phyloP scores from a whole-genome alignment of 352 stramenopile species.

The Phytophthora lateralis region DNA sequence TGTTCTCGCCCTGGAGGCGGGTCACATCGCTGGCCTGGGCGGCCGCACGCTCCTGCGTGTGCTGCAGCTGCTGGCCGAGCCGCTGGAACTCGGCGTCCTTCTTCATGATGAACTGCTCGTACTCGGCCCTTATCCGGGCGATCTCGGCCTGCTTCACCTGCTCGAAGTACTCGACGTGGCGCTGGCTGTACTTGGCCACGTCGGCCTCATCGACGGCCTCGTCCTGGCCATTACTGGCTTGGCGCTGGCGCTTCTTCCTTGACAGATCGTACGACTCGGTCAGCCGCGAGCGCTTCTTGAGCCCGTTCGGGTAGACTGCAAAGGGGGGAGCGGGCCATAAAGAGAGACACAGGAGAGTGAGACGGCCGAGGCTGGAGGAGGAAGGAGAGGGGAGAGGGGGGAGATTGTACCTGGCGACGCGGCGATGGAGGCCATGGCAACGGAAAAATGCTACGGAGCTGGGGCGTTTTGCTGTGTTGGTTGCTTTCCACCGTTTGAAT shows the following conservation, averaged over 20 bases:
- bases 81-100: slow-evolving; percentile 79
- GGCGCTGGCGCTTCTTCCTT: slow-evolving; percentile 66
- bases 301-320: slow-evolving; percentile 53
- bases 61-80: slow-evolving; percentile 56
- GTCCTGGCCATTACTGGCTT: slow-evolving; percentile 27
- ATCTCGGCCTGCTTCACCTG: slow-evolving; percentile 85
- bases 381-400: not conserved
- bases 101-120: slow-evolving; percentile 85
- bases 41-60: slow-evolving; percentile 44
- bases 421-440: slow-evolving; percentile 73
- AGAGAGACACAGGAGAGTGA: not conserved
- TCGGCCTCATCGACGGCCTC: slow-evolving; percentile 44
- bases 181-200: slow-evolving; percentile 84
- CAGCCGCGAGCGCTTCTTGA: slow-evolving; percentile 81
- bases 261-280: slow-evolving; percentile 58
- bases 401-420: slow-evolving; percentile 52
- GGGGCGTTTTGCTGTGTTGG: slow-evolving; percentile 27
- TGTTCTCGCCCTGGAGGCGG: slow-evolving; percentile 82
- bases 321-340: not conserved
- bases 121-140: slow-evolving; percentile 79
- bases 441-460: not conserved
- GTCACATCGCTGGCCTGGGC: slow-evolving; percentile 60
- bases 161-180: slow-evolving; percentile 89
- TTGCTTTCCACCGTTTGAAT: slow-evolving; percentile 15
- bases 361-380: not conserved